phyloP scores from a whole-genome alignment of 306 rosid species.

The Notholithocarpus densiflorus region DNA sequence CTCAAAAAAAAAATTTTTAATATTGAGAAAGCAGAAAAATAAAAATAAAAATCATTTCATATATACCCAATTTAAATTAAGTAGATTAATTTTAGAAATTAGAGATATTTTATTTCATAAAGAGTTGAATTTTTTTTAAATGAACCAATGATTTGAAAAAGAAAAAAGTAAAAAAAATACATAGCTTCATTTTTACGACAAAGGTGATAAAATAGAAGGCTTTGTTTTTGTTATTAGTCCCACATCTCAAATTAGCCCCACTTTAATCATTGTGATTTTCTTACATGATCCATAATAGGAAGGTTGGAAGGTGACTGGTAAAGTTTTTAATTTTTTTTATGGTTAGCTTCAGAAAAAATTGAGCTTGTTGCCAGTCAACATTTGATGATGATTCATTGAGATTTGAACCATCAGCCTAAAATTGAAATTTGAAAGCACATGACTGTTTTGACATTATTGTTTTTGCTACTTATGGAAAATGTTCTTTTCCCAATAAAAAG shows the following conservation, averaged over 20 bases:
- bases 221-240: too few relatives aligned
- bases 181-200: too few relatives aligned
- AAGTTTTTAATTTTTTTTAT: background rate
- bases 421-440: background rate
- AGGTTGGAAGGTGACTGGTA: background rate
- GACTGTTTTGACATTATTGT: background rate
- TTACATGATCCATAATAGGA: background rate
- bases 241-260: too few relatives aligned
- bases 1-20: background rate
- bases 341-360: background rate
- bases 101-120: too few relatives aligned
- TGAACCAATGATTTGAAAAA: too few relatives aligned
- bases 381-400: background rate
- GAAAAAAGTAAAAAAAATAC: too few relatives aligned
- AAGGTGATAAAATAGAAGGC: too few relatives aligned
- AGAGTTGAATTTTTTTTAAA: too few relatives aligned
- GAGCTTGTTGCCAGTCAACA: background rate
- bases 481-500: background rate
- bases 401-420: constrained; percentile 3
- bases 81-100: too few relatives aligned
- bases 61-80: too few relatives aligned
- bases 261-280: background rate
- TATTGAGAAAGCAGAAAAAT: background rate
- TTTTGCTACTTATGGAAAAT: background rate
- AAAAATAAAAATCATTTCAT: too few relatives aligned